Evolutionary conservation across 2,329 filamentous ascomycete genomes (phyloP).

Genomic region (Fusarium denticulatum): DNA sequence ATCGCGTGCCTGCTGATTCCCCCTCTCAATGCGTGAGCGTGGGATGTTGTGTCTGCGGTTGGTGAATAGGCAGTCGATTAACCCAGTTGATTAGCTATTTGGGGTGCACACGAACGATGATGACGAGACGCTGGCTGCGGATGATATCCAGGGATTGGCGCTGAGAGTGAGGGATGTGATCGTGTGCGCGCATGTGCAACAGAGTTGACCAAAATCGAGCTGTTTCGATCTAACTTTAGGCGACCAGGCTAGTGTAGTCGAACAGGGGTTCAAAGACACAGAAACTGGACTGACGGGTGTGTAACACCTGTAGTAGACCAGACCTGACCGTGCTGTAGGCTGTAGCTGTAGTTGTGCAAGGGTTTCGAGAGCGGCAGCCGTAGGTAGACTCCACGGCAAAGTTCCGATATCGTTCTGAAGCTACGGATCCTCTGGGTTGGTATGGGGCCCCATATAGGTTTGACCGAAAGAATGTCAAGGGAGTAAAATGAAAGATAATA

Average conservation of each 20-base stretch:
- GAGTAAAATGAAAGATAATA: background rate
- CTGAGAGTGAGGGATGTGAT: conserved; percentile 26
- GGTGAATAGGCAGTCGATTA: conserved; percentile 6
- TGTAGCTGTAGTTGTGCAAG: conserved; percentile 5
- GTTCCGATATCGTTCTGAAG: conserved; percentile 5
- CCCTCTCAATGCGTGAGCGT: conserved; percentile 32
- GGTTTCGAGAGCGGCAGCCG: conserved; percentile 4
- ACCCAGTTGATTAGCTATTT: background rate
- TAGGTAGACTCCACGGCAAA: conserved; percentile 6
- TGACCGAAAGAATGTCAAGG: background rate
- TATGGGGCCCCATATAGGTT: background rate
- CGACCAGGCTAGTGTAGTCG: conserved; percentile 24
- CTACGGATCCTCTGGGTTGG: background rate
- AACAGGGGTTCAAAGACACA: conserved; percentile 27
- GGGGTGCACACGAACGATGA: conserved; percentile 26
- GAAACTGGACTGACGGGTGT: conserved; percentile 10
- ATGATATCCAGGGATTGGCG: conserved; percentile 21
- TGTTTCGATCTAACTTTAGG: conserved; percentile 34
- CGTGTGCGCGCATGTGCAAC: conserved; percentile 32
- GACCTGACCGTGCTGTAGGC: conserved; percentile 1
- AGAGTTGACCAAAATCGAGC: conserved; percentile 26
- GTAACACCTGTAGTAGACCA: background rate
- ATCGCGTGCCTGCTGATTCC: conserved; percentile 40
- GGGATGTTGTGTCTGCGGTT: conserved; percentile 33
- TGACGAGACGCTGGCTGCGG: conserved; percentile 16